These are phyloP conservation scores for Puya raimondii DNA, from an alignment of 176 grass and related monocot species.

Conservation along the genomic window DNA sequence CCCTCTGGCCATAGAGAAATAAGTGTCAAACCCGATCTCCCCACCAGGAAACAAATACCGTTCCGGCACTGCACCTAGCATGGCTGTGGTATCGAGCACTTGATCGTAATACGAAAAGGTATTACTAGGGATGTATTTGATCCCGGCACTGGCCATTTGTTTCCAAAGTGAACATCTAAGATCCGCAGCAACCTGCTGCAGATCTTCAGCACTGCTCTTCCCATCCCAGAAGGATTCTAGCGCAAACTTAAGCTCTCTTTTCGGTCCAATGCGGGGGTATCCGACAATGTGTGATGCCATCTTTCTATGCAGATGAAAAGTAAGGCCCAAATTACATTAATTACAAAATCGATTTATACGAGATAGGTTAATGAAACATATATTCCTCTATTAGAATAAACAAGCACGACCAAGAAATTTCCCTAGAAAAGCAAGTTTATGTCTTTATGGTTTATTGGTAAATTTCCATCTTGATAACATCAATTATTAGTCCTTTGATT, in stretches of 20 bases:
- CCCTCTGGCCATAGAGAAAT: conserved; percentile 97
- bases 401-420: too few species aligned
- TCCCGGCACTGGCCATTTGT: conserved; percentile 79
- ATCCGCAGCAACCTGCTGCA: conserved; percentile 74
- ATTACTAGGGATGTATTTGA: conserved; percentile 95
- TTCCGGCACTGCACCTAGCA: conserved; percentile 90
- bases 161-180: conserved; percentile 83
- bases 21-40: conserved; percentile 73
- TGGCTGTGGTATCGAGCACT: conserved; percentile 83
- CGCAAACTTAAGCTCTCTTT: conserved; percentile 98
- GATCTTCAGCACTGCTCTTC: conserved; percentile 72
- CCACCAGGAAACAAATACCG: conserved; percentile 69
- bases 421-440: too few species aligned
- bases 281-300: conserved; percentile 97
- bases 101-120: conserved; percentile 97
- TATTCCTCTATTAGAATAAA: background rate
- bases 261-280: conserved; percentile 96
- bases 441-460: too few species aligned
- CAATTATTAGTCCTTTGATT: too few species aligned
- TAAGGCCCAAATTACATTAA: background rate
- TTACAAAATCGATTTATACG: background rate
- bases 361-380: background rate
- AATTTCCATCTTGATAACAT: too few species aligned
- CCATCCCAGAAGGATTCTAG: conserved; percentile 97
- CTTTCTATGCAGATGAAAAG: conserved; percentile 26